Base-by-base conservation (phyloP, 2,329 filamentous ascomycete species). In the Xylogone sp. region DNA sequence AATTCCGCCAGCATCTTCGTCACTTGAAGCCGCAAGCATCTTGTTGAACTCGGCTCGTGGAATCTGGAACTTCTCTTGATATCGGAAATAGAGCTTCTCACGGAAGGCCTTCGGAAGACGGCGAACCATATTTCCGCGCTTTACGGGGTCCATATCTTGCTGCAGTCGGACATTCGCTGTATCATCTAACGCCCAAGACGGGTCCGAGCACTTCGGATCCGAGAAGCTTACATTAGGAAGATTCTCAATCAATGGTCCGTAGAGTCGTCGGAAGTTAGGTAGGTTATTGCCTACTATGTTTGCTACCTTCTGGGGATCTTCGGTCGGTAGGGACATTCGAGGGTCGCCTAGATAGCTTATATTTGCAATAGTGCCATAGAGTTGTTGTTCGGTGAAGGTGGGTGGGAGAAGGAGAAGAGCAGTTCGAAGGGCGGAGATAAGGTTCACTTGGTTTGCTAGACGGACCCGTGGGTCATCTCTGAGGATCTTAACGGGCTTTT, bases 401-500 rank as follows among this genome's bases (percentile, higher is more conserved):
- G 86, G 82, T 0, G 92, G 92, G 1, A 99, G 79, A 21, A 99
- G 82, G 1, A 99, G 79, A 1, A 99, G 79, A 0, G 94, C 90
- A 3, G 92, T 93, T 52, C 94, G 88, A 4, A 97, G 77, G 2
- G 95, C 95, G 8, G 93, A 93, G 43, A 97, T 81, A 18, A 99
- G 80, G 68, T 99, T 99, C 69, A 95, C 87, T 70, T 99, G 94
- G 69, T 99, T 97, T 3, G 93, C 90, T 27, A 97, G 82, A 27
- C 94, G 89, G 42, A 99, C 91, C 46, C 86, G 86, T 1, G 94
- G 90, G 64, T 99, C 90, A 67, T 99, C 94, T 47, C 92, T 87
- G 18, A 99, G 80, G 59, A 99, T 97, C 75, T 99, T 97, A 70
- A 96, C 94, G 1, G 94, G 94, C 68, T 99, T 99, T 58, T 99